Percentiles rank a stretch among this genome's conserved stretches.
phyloP scores from a whole-genome alignment of 2,329 filamentous ascomycete species.

The Dactylellina cionopaga region DNA sequence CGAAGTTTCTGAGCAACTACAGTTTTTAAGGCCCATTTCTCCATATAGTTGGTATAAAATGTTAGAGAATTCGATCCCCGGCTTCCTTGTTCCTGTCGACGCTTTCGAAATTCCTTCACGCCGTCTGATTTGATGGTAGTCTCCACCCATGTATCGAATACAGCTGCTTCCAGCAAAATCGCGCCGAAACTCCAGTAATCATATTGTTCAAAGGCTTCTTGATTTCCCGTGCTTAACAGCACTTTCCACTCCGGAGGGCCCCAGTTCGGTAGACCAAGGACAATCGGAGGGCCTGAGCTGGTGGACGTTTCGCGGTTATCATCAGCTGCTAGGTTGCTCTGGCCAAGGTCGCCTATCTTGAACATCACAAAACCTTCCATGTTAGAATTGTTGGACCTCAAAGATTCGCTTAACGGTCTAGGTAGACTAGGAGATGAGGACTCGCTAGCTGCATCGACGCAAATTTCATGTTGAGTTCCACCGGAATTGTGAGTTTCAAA shows the following conservation, averaged over 20 bases:
- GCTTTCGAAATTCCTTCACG: not conserved
- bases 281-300: not conserved
- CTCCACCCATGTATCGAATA: not conserved
- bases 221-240: not conserved
- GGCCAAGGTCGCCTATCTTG: conserved; percentile 10
- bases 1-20: not conserved
- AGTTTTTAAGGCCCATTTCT: not conserved
- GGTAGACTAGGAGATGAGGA: not conserved
- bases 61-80: not conserved
- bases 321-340: not conserved
- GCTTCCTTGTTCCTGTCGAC: not conserved
- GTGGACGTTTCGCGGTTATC: too few species aligned
- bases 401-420: not conserved
- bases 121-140: not conserved
- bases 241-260: not conserved
- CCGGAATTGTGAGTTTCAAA: not conserved
- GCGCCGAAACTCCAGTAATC: conserved; percentile 16
- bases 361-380: not conserved
- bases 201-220: not conserved
- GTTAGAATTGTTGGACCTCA: not conserved
- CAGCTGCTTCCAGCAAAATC: conserved; percentile 6
- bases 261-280: not conserved
- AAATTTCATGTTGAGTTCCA: not conserved
- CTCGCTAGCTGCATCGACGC: not conserved
- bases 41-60: not conserved